Conservation (phyloP, 2,329 filamentous ascomycete genomes). For the Pyrenophora teres region DNA sequence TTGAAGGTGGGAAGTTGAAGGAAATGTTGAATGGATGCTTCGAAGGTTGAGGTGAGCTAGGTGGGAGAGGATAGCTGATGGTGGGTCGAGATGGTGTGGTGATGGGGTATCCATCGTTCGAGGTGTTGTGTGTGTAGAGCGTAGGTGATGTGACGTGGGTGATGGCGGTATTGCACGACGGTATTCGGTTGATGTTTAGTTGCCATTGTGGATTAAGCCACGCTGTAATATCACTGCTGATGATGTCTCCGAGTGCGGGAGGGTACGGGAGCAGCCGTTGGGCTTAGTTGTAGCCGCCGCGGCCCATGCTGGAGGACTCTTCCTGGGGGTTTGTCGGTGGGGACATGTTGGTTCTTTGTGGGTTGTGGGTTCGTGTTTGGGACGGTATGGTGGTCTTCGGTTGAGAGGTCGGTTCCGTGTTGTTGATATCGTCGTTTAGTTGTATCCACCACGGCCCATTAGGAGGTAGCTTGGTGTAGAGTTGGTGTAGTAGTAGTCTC, state of each 20-base stretch:
- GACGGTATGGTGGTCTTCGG: constrained; percentile 3
- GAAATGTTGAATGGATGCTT: not conserved
- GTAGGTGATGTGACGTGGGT: constrained; percentile 17
- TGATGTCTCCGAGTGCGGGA: constrained; percentile 16
- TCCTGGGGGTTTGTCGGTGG: constrained; percentile 6
- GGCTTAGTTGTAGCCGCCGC: constrained; percentile 44
- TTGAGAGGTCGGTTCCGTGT: constrained; percentile 12
- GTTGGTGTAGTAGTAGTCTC: constrained; percentile 3
- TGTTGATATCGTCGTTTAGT: constrained; percentile 46
- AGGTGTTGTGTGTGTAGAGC: constrained; percentile 34
- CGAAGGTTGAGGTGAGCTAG: not conserved
- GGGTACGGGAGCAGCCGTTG: constrained; percentile 19
- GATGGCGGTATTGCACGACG: constrained; percentile 5
- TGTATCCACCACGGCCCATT: constrained; percentile 51
- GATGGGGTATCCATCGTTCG: constrained; percentile 31
- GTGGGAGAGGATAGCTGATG: not conserved
- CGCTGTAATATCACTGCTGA: not conserved
- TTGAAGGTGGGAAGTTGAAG: not conserved
- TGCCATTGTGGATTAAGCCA: constrained; percentile 3
- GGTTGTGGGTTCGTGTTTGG: constrained; percentile 13
- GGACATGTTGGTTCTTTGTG: constrained; percentile 21
- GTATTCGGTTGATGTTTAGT: not conserved
- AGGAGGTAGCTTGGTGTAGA: constrained; percentile 7
- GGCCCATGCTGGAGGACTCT: constrained; percentile 34
- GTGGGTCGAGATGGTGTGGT: not conserved